Percentiles rank a stretch among this genome's conserved stretches.
Conservation (phyloP, 78 protist genomes). For the Chrysochromulina parva region DNA sequence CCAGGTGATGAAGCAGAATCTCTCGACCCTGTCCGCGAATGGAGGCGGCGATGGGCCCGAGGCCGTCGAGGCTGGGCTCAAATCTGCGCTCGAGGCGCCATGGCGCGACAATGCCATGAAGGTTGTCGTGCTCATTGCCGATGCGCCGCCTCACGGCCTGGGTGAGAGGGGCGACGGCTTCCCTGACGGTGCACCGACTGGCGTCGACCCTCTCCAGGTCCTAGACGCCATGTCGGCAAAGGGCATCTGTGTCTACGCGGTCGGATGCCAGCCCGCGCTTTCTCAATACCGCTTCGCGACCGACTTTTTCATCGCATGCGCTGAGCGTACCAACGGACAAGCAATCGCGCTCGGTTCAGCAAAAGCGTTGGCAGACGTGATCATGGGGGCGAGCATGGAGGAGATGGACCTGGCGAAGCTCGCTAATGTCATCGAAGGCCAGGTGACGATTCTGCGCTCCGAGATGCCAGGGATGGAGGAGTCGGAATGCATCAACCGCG, state of each 20-base stretch:
- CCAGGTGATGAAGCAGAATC: neutral
- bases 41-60: constrained; percentile 53
- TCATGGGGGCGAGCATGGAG: neutral
- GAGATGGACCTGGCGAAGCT: neutral
- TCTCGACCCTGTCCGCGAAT: neutral
- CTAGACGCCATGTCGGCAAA: neutral
- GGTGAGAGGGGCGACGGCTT: constrained; percentile 38
- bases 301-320: neutral
- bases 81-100: neutral
- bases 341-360: neutral
- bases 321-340: neutral
- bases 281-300: neutral
- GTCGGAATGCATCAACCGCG: neutral
- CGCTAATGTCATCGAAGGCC: neutral
- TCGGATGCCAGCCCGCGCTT: neutral
- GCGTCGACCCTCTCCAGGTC: constrained; percentile 7
- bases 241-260: neutral
- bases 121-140: constrained; percentile 9
- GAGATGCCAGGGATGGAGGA: neutral
- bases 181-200: constrained; percentile 27
- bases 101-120: constrained; percentile 17
- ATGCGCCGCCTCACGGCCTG: constrained; percentile 43
- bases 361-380: neutral
- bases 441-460: neutral
- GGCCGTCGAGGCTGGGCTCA: constrained; percentile 20